Conservation (phyloP, 495 filamentous ascomycete genomes). For the Xylaria cubensis region DNA sequence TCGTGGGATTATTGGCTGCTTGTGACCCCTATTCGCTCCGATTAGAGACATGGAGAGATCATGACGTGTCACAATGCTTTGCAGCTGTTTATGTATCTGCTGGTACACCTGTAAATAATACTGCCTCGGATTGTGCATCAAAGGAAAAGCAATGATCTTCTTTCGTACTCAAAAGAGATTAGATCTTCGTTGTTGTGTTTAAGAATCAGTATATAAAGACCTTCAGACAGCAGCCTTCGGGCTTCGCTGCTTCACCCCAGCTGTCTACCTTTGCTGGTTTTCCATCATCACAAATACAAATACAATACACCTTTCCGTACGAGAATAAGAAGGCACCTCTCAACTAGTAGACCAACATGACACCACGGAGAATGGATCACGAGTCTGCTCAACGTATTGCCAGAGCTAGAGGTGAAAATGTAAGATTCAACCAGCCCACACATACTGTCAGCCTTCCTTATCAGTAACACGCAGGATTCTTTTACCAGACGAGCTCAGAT, state of each 20-base stretch:
- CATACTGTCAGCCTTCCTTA: constrained; percentile 17
- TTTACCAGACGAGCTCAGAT: constrained; percentile 52
- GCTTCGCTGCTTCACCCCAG: background rate
- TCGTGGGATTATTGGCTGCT: background rate
- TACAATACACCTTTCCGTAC: background rate
- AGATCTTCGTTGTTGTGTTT: background rate
- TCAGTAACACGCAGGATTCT: constrained; percentile 43
- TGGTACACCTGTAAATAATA: background rate
- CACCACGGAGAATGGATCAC: constrained; percentile 54
- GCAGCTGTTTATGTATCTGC: background rate
- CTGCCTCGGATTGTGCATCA: background rate
- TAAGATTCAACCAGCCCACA: constrained; percentile 23
- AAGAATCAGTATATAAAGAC: background rate
- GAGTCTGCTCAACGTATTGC: constrained; percentile 54
- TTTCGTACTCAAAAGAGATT: background rate
- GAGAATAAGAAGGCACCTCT: background rate
- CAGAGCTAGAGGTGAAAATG: constrained; percentile 48
- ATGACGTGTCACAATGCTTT: constrained; percentile 8
- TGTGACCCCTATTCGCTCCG: background rate
- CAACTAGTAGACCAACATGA: constrained; percentile 25
- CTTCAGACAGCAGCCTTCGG: background rate
- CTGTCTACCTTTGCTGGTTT: background rate
- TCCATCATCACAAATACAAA: background rate
- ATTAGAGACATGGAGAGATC: background rate
- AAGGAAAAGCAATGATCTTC: constrained; percentile 3